A percentile compares a stretch with the other conserved stretches of the same genome.
Conservation (phyloP, 1,139 yeast species). For the Lodderomyces oxycetoniae region DNA sequence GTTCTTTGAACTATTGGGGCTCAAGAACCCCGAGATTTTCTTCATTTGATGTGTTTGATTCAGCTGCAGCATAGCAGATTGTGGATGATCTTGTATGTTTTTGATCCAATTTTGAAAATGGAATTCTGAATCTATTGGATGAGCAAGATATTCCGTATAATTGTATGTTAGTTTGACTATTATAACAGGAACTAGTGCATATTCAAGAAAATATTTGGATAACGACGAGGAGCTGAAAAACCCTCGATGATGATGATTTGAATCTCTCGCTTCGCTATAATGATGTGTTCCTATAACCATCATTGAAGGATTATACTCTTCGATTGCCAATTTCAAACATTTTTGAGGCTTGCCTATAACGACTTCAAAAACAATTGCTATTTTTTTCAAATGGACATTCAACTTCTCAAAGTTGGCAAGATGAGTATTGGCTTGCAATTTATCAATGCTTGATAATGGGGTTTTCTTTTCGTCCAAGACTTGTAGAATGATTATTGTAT, state of each 20-base stretch:
- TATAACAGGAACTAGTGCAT: slow-evolving; percentile 64
- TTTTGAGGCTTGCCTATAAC: slow-evolving; percentile 60
- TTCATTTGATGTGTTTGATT: slow-evolving; percentile 1
- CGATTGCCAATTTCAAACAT: slow-evolving; percentile 49
- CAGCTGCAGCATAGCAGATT: slow-evolving; percentile 12
- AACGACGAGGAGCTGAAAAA: slow-evolving; percentile 44
- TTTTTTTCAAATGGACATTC: slow-evolving; percentile 44
- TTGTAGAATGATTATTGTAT: slow-evolving; percentile 56
- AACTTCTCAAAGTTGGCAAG: slow-evolving; percentile 42
- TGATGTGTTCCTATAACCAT: slow-evolving; percentile 62
- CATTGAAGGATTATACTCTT: slow-evolving; percentile 61
- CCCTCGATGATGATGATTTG: slow-evolving; percentile 34
- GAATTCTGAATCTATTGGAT: slow-evolving; percentile 25
- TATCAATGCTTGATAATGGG: slow-evolving; percentile 21
- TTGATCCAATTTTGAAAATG: slow-evolving; percentile 32
- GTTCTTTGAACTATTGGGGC: slow-evolving; percentile 20
- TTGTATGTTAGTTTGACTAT: slow-evolving; percentile 57
- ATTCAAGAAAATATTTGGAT: slow-evolving; percentile 62
- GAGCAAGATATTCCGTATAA: slow-evolving; percentile 23
- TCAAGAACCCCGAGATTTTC: slow-evolving; percentile 8
- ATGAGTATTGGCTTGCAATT: slow-evolving; percentile 28
- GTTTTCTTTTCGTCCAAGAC: slow-evolving; percentile 48
- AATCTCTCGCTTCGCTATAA: slow-evolving; percentile 26
- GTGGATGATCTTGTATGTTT: slow-evolving; percentile 11
- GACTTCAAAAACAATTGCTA: slow-evolving; percentile 54